Percentiles rank a stretch among this genome's conserved stretches.
phyloP scores from a whole-genome alignment of 2,329 filamentous ascomycete genomes.

The Aspergillus thermomutatus region DNA sequence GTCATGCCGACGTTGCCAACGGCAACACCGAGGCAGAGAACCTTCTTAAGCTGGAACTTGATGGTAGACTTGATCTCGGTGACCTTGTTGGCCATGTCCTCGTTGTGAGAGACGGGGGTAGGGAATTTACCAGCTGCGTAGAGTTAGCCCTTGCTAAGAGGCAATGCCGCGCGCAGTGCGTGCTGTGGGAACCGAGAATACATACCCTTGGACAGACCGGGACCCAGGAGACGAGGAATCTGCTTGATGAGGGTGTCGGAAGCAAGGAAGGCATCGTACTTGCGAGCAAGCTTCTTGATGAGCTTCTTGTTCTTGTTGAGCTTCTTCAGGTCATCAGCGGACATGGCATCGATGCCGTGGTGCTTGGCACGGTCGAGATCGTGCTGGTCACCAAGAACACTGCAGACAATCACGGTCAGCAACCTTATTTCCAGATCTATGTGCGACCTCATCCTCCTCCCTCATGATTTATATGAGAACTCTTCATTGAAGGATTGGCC shows the following conservation, averaged over 20 bases:
- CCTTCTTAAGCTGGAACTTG: constrained; percentile 99
- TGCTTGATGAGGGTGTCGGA: constrained; percentile 99
- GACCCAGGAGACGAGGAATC: constrained; percentile 98
- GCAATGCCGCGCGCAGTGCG: not conserved
- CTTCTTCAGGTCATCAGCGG: constrained; percentile 98
- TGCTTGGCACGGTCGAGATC: constrained; percentile 99
- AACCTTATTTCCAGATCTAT: constrained; percentile 1
- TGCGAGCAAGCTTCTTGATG: constrained; percentile 99
- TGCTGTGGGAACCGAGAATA: constrained; percentile 1
- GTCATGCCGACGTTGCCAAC: constrained; percentile 98
- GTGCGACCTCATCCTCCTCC: not conserved
- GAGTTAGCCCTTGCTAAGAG: constrained; percentile 25
- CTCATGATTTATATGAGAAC: not conserved
- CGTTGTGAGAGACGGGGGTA: constrained; percentile 92
- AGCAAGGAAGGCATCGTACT: constrained; percentile 99
- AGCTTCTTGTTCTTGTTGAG: constrained; percentile 99
- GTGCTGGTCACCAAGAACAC: constrained; percentile 88
- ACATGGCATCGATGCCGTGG: constrained; percentile 97
- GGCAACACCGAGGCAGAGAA: constrained; percentile 99
- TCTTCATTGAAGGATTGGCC: not conserved
- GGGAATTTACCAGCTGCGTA: constrained; percentile 95
- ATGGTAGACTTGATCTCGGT: constrained; percentile 99
- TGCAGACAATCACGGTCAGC: constrained; percentile 31
- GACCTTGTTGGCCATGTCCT: constrained; percentile 92
- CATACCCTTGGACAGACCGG: constrained; percentile 93